Conservation (phyloP, 495 filamentous ascomycete species). For the Thozetella sp. region DNA sequence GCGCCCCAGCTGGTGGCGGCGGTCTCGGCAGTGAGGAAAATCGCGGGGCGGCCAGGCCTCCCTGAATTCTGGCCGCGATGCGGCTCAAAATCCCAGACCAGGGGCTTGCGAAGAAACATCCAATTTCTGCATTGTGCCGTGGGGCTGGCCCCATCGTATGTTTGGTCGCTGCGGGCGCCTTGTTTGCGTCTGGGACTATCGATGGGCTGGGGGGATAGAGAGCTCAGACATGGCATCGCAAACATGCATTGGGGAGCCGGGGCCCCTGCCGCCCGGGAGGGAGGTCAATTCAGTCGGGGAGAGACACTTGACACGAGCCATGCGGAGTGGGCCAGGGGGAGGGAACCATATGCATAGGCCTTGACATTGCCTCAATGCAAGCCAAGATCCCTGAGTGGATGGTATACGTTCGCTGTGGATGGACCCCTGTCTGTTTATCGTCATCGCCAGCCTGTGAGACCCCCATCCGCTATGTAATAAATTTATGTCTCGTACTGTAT, state of each 20-base stretch:
- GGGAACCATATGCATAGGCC: background rate
- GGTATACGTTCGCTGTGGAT: background rate
- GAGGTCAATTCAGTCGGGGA: no score
- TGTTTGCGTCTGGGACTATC: background rate
- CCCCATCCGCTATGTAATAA: no score
- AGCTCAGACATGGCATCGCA: background rate
- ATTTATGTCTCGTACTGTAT: no score
- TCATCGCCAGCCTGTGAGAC: no score
- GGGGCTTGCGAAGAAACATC: background rate
- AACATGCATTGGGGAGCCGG: background rate
- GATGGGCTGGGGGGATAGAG: background rate
- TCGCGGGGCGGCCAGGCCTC: background rate
- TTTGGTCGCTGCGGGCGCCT: background rate
- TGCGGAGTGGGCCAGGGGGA: no score
- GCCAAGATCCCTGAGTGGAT: background rate
- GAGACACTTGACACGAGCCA: no score
- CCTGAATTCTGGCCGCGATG: background rate
- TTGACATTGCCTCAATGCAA: background rate
- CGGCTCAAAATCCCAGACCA: background rate
- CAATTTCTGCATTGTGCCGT: background rate
- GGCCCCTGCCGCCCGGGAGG: no score
- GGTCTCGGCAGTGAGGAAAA: background rate
- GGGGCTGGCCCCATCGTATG: background rate
- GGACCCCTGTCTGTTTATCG: no score
- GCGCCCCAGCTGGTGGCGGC: no score